Percentiles rank a stretch among this genome's conserved stretches.
Evolutionary conservation across 331 rosid species (phyloP).

Genomic region (Arachis monticola): DNA sequence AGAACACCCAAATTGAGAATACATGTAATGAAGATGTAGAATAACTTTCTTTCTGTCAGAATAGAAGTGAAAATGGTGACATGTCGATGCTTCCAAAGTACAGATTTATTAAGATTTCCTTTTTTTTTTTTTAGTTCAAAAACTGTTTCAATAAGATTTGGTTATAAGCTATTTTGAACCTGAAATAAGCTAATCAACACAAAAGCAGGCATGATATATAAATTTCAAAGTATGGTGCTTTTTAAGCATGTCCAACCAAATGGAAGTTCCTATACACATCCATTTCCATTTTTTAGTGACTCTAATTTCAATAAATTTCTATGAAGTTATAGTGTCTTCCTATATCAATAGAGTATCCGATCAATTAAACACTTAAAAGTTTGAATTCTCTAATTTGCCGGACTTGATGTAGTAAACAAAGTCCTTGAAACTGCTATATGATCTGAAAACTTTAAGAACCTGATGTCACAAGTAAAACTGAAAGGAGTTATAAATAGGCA

Average conservation of each 20-base stretch:
- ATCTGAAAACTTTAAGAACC: slow-evolving; percentile 7
- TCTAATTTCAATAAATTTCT: not conserved
- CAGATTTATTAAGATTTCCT: not conserved
- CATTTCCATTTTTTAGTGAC: not conserved
- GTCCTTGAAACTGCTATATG: slow-evolving; percentile 1
- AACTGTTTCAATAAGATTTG: too few species aligned
- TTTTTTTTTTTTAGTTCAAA: too few species aligned
- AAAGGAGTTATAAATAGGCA: slow-evolving; percentile 13
- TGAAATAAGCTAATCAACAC: not conserved
- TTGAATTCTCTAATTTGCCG: not conserved
- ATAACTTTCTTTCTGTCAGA: not conserved
- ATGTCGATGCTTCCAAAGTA: slow-evolving; percentile 1
- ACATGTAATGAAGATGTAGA: not conserved
- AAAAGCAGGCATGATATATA: not conserved
- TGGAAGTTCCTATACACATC: not conserved
- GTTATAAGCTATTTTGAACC: too few species aligned
- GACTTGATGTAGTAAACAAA: not conserved
- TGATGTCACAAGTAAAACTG: not conserved
- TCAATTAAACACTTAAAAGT: not conserved
- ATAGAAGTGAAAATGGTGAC: slow-evolving; percentile 1
- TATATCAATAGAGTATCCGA: not conserved
- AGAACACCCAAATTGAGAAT: not conserved
- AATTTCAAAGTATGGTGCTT: not conserved
- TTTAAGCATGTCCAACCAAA: not conserved
- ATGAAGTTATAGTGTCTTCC: slow-evolving; percentile 6